phyloP scores from a whole-genome alignment of 2,329 filamentous ascomycete genomes.

The Nemania diffusa region DNA sequence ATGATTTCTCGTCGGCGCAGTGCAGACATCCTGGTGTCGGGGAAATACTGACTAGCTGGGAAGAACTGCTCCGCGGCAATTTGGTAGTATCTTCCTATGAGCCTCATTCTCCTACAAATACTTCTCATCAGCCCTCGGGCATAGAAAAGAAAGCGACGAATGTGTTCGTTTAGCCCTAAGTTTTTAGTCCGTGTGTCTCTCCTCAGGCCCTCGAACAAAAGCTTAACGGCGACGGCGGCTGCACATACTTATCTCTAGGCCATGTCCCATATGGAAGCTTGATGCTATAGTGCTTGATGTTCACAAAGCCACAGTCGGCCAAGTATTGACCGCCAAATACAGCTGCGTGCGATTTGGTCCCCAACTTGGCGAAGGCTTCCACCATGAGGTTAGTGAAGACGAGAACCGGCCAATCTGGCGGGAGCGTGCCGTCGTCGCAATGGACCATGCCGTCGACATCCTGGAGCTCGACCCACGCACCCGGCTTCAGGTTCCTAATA shows the following conservation, averaged over 20 bases:
- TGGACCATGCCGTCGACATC: slow-evolving; percentile 56
- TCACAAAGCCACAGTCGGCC: slow-evolving; percentile 42
- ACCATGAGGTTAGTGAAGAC: slow-evolving; percentile 51
- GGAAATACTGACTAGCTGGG: slow-evolving; percentile 45
- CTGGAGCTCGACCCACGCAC: slow-evolving; percentile 59
- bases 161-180: not conserved
- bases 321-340: slow-evolving; percentile 52
- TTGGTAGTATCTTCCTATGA: slow-evolving; percentile 56
- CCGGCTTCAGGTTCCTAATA: slow-evolving; percentile 53
- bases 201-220: not conserved
- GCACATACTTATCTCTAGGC: slow-evolving; percentile 43
- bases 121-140: slow-evolving; percentile 6
- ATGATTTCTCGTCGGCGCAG: not conserved
- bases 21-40: not conserved
- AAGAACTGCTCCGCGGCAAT: slow-evolving; percentile 56
- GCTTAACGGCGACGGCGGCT: not conserved
- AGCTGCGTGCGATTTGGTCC: slow-evolving; percentile 53
- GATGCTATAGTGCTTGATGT: slow-evolving; percentile 39
- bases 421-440: slow-evolving; percentile 51
- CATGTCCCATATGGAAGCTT: slow-evolving; percentile 46
- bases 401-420: slow-evolving; percentile 48
- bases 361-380: slow-evolving; percentile 52
- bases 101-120: slow-evolving; percentile 51
- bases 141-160: not conserved
- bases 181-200: not conserved